Conservation (phyloP, 306 rosid species). For the Trichosanthes truncata region DNA sequence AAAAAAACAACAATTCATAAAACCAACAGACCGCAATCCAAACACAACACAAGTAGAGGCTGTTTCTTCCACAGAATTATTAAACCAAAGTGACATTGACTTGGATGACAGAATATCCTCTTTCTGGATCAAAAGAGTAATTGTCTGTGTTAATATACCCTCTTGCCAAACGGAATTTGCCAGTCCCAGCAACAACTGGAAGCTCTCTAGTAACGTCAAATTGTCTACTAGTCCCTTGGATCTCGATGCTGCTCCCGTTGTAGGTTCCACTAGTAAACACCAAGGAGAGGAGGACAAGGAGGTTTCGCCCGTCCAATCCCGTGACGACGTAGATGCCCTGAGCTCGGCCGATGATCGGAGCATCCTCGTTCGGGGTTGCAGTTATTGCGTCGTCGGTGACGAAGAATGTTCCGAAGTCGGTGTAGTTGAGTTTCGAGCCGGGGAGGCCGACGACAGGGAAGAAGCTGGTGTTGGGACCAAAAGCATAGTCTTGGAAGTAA, state of each 20-base stretch:
- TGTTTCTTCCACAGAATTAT: background rate
- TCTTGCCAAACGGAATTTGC: conserved; percentile 6
- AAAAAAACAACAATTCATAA: background rate
- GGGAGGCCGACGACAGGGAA: conserved; percentile 6
- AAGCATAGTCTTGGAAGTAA: background rate
- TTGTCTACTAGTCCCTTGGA: conserved; percentile 8
- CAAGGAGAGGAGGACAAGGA: background rate
- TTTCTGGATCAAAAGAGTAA: background rate
- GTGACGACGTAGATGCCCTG: conserved; percentile 2
- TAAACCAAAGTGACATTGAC: conserved; percentile 6
- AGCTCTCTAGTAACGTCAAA: background rate
- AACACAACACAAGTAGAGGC: background rate
- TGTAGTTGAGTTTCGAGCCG: background rate
- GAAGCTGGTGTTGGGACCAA: background rate
- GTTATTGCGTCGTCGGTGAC: background rate
- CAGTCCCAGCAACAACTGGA: background rate
- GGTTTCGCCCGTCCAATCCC: background rate
- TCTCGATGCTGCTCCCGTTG: conserved; percentile 1
- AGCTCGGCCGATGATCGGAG: background rate
- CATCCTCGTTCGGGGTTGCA: background rate
- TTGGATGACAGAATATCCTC: background rate
- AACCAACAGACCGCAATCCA: background rate
- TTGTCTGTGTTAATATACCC: background rate
- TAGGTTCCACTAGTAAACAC: background rate
- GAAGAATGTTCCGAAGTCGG: background rate